Base-by-base conservation (phyloP, 2,329 filamentous ascomycete genomes). In the Fusarium tupiense region DNA sequence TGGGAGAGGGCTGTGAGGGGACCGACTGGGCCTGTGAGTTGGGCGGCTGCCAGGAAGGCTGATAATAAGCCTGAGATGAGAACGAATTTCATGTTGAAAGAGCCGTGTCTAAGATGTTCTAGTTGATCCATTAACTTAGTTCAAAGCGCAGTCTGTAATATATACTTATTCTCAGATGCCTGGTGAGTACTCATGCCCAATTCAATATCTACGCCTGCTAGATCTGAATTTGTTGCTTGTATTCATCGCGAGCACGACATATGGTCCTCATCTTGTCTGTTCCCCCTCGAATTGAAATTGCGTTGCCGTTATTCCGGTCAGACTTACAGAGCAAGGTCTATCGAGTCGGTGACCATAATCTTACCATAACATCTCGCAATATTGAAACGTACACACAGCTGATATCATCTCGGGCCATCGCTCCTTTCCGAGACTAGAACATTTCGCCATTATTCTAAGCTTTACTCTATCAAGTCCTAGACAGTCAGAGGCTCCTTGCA, bases 61-160 rank as follows among this genome's bases (percentile, higher is more conserved):
- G 40, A 58, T 5, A 58, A 35, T 13, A 58, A 8, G 29, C 29
- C 40, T 35, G 54, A 4, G 40, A 58, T 1, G 3, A 58, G 17
- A 35, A 46, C 3, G 3, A 12, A 6, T 13, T 58, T 58, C 54
- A 58, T 58, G 17, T 22, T 35, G 8, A 3, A 5, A n/a, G 3
- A 35, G 3, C 1, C 10, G 13, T 31, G 1, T 17, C 3, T 43
- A 2, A 2, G 22, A 20, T 24, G 8, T 8, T 33, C 2, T 2
- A n/a, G 0, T 19, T 22, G 1, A 2, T 31, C 3, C 17, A 1
- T 24, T 22, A 9, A 5, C 7, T 22, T 17, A 6, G n/a, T 4
- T 8, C 5, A 7, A 8, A 40, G 8, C 0, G 13, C 33, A 24
- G n/a, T 35, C 22, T 22, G 6, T 4, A 9, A 57, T 57, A 57